Conservation (phyloP, 2,329 filamentous ascomycete genomes). For the Calonectria pseudoreteaudii region DNA sequence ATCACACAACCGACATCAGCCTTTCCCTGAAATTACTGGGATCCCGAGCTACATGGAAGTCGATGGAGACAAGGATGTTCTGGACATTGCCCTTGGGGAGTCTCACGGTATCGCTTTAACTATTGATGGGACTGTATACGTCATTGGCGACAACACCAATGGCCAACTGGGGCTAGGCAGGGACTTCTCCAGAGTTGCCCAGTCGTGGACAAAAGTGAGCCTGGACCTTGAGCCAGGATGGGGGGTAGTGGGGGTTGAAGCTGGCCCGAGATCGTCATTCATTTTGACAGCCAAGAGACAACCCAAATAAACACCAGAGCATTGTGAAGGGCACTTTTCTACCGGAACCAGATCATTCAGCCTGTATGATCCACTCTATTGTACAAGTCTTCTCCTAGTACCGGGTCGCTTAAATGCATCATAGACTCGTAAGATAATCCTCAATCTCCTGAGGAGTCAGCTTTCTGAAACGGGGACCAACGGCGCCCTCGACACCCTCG, state of each 20-base stretch:
- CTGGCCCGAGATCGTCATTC: constrained; percentile 63
- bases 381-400: constrained; percentile 54
- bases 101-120: constrained; percentile 69
- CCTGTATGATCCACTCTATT: constrained; percentile 60
- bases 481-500: constrained; percentile 87
- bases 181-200: constrained; percentile 25
- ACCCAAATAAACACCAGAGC: constrained; percentile 23
- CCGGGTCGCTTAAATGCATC: constrained; percentile 50
- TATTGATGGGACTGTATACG: constrained; percentile 61
- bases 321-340: constrained; percentile 27
- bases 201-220: constrained; percentile 52
- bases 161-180: constrained; percentile 67
- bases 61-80: constrained; percentile 61
- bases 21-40: constrained; percentile 45
- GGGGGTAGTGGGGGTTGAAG: constrained; percentile 56
- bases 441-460: constrained; percentile 98
- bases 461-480: constrained; percentile 91
- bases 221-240: constrained; percentile 43
- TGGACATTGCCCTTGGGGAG: constrained; percentile 69
- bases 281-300: constrained; percentile 51
- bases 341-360: constrained; percentile 47
- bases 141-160: constrained; percentile 67
- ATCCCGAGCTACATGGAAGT: constrained; percentile 60
- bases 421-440: constrained; percentile 99
- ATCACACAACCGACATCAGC: constrained; percentile 45